Evolutionary conservation across 441 rosid genomes (phyloP), one percentile per base, ranked within the genome.

Genomic region (Hura crepitans): DNA sequence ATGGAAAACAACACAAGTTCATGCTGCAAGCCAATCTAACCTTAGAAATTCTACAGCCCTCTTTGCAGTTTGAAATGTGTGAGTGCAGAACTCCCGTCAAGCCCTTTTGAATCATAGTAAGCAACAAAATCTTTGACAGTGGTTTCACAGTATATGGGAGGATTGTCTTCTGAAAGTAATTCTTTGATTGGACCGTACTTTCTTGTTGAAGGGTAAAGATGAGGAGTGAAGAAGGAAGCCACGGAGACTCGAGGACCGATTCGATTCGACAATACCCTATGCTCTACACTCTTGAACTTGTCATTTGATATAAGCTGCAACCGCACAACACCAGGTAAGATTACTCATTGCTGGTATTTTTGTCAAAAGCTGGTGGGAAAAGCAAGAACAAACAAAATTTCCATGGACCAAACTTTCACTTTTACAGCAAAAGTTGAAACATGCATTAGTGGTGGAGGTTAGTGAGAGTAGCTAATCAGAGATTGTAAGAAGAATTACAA

Each of bases 291-390:
- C 42, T 28, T 60, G 53, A 79, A 65, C 46, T 64, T 65, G 74
- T 54, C 72, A 18, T 75, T 75, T 4, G 77, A 69, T 39, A 73
- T 57, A n/a, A 77, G 72, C 74, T 77, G 80, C 54, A 50, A 50
- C 39, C 12, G 6, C 37, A 33, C 37, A 33, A 33, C 4, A 33
- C 6, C 3, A 33, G 37, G 3, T 33, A n/a, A n/a, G n/a, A n/a
- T n/a, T n/a, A n/a, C n/a, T n/a, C n/a, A n/a, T n/a, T 33, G 6
- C 37, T 33, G 37, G 37, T 33, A 33, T 33, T 33, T 33, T 33
- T 33, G 37, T 6, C 37, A 33, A 33, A 33, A 2, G 37, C 3
- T 2, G 37, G 37, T 33, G 37, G 37, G 37, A 33, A 33, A 33
- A 33, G 37, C 37, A 33, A 33, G 6, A n/a, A n/a, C n/a, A n/a